These are phyloP conservation scores for Candida loeiensis DNA, from an alignment of 805 yeast genomes.

Conservation along the genomic window DNA sequence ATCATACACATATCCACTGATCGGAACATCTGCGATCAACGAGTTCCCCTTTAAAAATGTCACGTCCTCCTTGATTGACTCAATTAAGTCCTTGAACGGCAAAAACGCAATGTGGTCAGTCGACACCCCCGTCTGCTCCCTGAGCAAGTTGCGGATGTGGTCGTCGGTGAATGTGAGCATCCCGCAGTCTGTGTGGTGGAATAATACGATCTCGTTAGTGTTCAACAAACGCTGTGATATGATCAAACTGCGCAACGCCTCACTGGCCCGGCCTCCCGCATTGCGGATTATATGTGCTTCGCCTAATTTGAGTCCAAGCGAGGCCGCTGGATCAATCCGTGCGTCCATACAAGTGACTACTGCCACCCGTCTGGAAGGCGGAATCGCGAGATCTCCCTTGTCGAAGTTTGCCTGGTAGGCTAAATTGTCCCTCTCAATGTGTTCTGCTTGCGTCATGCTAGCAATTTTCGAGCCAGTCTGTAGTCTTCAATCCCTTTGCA, in stretches of 20 bases:
- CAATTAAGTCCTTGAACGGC: slow-evolving; percentile 32
- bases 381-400: slow-evolving; percentile 34
- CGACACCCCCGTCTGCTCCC: slow-evolving; percentile 26
- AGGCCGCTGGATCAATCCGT: slow-evolving; percentile 35
- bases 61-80: slow-evolving; percentile 36
- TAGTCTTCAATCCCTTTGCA: too few species aligned
- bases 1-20: slow-evolving; percentile 38
- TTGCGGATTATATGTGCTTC: slow-evolving; percentile 44
- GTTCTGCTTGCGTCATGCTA: slow-evolving; percentile 11
- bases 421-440: slow-evolving; percentile 16
- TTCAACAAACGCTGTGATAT: slow-evolving; percentile 40
- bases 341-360: slow-evolving; percentile 43
- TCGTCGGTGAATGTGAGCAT: slow-evolving; percentile 40
- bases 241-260: slow-evolving; percentile 36
- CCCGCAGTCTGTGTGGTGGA: slow-evolving; percentile 45
- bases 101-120: slow-evolving; percentile 31
- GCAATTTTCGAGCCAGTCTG: background rate
- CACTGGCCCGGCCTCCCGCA: slow-evolving; percentile 43
- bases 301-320: slow-evolving; percentile 36
- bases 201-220: slow-evolving; percentile 36
- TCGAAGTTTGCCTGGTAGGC: slow-evolving; percentile 20
- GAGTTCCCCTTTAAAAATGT: slow-evolving; percentile 24
- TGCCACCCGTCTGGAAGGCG: slow-evolving; percentile 35
- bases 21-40: slow-evolving; percentile 34
- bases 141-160: slow-evolving; percentile 23